A percentile compares a stretch with the other conserved stretches of the same genome.
Conservation (phyloP, 2,329 filamentous ascomycete genomes). For the Malbranchea zuffiana region DNA sequence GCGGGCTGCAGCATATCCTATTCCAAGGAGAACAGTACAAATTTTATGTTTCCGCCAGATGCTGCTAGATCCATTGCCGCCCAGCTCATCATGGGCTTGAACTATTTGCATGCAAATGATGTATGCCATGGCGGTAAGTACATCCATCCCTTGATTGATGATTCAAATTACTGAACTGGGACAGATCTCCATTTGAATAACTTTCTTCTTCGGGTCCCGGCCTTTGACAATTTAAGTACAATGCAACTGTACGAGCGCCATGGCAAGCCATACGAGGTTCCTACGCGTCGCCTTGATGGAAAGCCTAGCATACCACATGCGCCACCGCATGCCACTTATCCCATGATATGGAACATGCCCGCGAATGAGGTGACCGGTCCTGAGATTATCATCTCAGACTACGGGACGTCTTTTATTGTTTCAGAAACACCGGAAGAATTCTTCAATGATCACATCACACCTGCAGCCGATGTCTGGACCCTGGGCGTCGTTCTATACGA, state of each 20-base stretch:
- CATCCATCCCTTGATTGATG: background rate
- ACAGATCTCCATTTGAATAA: constrained; percentile 16
- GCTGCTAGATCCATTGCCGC: constrained; percentile 17
- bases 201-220: constrained; percentile 15
- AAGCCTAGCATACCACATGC: constrained; percentile 16
- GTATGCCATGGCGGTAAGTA: constrained; percentile 17
- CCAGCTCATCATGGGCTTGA: constrained; percentile 16
- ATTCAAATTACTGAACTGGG: constrained; percentile 11
- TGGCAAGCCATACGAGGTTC: constrained; percentile 16
- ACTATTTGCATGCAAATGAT: constrained; percentile 17
- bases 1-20: constrained; percentile 13
- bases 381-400: constrained; percentile 20
- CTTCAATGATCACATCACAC: constrained; percentile 13
- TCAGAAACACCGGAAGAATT: constrained; percentile 16
- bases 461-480: constrained; percentile 18
- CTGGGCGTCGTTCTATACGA: constrained; percentile 18
- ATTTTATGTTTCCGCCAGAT: constrained; percentile 17
- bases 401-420: constrained; percentile 18
- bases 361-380: constrained; percentile 16
- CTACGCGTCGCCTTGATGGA: constrained; percentile 16
- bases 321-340: constrained; percentile 15
- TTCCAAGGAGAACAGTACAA: constrained; percentile 14
- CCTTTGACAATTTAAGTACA: constrained; percentile 15
- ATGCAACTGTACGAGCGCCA: constrained; percentile 16
- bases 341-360: constrained; percentile 17